Base-by-base conservation (phyloP, 2,329 filamentous ascomycete genomes). In the Achaetomium macrosporum region DNA sequence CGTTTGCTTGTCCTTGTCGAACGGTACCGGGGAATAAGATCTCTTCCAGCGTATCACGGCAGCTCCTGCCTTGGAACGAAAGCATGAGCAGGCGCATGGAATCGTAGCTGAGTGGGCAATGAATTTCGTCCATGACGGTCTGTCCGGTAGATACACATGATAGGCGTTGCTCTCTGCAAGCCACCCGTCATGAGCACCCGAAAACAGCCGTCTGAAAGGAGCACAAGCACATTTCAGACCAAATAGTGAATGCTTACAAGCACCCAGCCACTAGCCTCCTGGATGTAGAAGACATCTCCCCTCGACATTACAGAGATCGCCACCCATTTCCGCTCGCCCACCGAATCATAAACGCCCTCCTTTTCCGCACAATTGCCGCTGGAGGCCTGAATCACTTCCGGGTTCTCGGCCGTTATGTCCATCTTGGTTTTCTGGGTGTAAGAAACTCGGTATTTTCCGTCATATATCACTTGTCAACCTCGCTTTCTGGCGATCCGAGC, bases 11-110 rank as follows among this genome's bases (percentile, higher is more conserved):
- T 36, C 13, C 9, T 33, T 45, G 51, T 53, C 51, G 16, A 17
- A 53, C 51, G 15, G 16, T 20, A 2, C 40, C 45, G 45, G 40
- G 51, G 51, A 53, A 53, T 53, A 40, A 36, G 17, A 42, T 29
- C 19, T 3, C 31, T 42, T n/a, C 25, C n/a, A 43, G 39, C 13
- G 40, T 52, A 33, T 20, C 44, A 47, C 50, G 11, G 40, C 44
- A 47, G 40, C 9, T 12, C 25, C 42, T 47, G 37, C n/a, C 35
- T 35, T 37, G 31, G 25, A 29, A 35, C 31, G 12, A 41, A 25
- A 39, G 7, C 16, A 15, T 17, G 10, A 20, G 35, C 29, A 41
- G 29, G 17, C 7, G 19, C 29, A 7, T 41, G 17, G 13, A 20
- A 10, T 16, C 7, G 19, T 19, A 20, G 4, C 7, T 19, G 17